Evolutionary conservation across 345 rosid species (phyloP).

Genomic region (Jatropha curcas): DNA sequence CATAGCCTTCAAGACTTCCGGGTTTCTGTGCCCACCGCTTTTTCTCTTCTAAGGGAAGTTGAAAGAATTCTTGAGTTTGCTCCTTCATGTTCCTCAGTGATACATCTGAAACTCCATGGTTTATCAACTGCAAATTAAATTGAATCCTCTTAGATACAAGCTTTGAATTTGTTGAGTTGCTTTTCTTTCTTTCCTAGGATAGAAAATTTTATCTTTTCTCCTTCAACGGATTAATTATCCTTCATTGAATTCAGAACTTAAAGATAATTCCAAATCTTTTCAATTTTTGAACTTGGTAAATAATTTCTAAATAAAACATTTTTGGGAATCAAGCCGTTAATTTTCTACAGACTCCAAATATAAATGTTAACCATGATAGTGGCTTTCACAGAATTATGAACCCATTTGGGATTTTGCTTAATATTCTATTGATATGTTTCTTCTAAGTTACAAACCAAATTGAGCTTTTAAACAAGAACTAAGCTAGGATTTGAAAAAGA

Average conservation of each 20-base stretch:
- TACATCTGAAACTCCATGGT: conserved; percentile 13
- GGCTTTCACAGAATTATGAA: too few relatives aligned
- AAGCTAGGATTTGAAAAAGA: too few relatives aligned
- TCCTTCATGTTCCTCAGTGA: conserved; percentile 5
- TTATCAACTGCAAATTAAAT: conserved; percentile 9
- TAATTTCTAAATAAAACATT: neutral
- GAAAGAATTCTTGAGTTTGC: conserved; percentile 18
- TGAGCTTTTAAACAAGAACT: too few relatives aligned
- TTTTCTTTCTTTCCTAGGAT: neutral
- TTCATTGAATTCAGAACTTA: neutral
- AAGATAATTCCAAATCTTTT: neutral
- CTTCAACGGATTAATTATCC: too few relatives aligned
- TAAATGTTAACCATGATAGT: too few relatives aligned
- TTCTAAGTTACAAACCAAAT: too few relatives aligned
- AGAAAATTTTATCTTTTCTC: neutral
- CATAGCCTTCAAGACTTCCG: conserved; percentile 33
- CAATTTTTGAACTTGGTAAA: neutral
- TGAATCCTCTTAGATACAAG: neutral
- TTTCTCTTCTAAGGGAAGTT: conserved; percentile 28
- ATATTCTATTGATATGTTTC: too few relatives aligned
- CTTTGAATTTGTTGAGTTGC: neutral
- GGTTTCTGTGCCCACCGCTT: conserved; percentile 28
- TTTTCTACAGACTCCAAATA: neutral
- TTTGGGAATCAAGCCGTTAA: too few relatives aligned
- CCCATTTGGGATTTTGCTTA: too few relatives aligned